Evolutionary conservation across 2,329 filamentous ascomycete genomes (phyloP).

Genomic region (Cercospora sojina): DNA sequence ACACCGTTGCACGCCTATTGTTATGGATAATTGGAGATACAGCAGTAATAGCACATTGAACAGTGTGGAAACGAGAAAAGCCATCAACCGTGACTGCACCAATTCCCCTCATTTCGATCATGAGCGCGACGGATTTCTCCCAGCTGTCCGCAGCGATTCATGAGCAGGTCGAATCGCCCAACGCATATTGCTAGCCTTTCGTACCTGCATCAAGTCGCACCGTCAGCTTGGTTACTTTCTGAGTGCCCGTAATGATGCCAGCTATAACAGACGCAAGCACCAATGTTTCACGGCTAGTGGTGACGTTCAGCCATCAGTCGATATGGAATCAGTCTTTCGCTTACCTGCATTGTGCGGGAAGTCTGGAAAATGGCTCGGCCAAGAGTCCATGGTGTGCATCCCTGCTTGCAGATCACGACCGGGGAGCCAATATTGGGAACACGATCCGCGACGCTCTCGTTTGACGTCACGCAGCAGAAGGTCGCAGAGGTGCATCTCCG

Average conservation of each 20-base stretch:
- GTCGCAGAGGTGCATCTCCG: background rate
- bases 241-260: background rate
- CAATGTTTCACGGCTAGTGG: background rate
- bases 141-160: background rate
- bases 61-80: slow-evolving; percentile 13
- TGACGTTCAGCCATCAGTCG: slow-evolving; percentile 1
- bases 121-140: background rate
- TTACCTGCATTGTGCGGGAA: slow-evolving; percentile 9
- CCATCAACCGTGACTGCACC: background rate
- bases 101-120: background rate
- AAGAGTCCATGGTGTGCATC: background rate
- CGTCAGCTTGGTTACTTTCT: background rate
- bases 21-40: background rate
- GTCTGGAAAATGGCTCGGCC: background rate
- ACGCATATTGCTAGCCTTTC: background rate
- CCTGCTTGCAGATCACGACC: slow-evolving; percentile 6
- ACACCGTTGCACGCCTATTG: background rate
- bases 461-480: background rate
- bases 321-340: slow-evolving; percentile 10
- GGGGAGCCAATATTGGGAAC: background rate
- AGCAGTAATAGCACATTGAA: slow-evolving; percentile 9
- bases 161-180: background rate
- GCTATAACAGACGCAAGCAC: background rate
- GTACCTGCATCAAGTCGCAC: slow-evolving; percentile 4
- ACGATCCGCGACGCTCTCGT: background rate